Percentiles rank a stretch among this genome's conserved stretches.
Evolutionary conservation across 345 rosid species (phyloP).

Genomic region (Chamaenerion angustifolium): DNA sequence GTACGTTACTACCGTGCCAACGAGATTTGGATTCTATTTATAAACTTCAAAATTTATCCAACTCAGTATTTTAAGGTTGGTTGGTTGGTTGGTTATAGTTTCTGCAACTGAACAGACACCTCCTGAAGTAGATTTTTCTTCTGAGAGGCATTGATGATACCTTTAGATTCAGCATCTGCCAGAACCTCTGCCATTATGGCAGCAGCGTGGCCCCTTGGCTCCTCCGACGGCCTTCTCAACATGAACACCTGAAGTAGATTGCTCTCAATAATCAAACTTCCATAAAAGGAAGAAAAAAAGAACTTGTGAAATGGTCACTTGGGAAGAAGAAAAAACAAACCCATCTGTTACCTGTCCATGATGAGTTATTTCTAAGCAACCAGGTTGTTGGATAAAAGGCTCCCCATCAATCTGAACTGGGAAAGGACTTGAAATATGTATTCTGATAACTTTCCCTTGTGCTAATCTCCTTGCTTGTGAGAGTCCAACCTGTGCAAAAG

Average conservation of each 20-base stretch:
- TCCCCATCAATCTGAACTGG: conserved; percentile 68
- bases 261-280: background rate
- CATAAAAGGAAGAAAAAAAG: background rate
- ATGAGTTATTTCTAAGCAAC: conserved; percentile 53
- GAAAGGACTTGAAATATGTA: conserved; percentile 48
- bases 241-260: conserved; percentile 35
- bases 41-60: background rate
- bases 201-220: conserved; percentile 52
- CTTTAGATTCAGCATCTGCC: conserved; percentile 55
- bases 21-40: background rate
- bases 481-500: conserved; percentile 34
- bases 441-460: conserved; percentile 39
- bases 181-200: conserved; percentile 58
- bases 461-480: conserved; percentile 62
- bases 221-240: conserved; percentile 49
- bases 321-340: too few species aligned
- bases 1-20: too few species aligned
- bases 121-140: conserved; percentile 45
- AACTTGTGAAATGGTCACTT: background rate
- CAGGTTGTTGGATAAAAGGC: conserved; percentile 56
- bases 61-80: background rate
- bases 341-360: conserved; percentile 40
- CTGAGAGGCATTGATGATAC: conserved; percentile 48
- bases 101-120: conserved; percentile 38
- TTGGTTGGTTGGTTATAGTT: background rate